Evolutionary conservation across 73 alveolate genomes (phyloP).

Genomic region (Tetrahymena borealis): DNA sequence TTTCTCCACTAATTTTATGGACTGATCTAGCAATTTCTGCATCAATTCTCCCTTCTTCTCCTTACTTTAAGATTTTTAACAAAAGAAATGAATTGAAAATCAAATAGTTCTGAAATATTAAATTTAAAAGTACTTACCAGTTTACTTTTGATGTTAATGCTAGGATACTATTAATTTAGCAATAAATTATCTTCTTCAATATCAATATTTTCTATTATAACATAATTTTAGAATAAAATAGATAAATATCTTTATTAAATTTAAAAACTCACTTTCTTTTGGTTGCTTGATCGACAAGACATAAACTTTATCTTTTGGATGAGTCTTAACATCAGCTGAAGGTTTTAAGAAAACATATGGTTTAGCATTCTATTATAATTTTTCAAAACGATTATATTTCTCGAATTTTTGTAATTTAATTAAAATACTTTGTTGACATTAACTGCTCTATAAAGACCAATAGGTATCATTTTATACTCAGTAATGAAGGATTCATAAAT

Average conservation of each 20-base stretch:
- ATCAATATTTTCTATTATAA: neutral
- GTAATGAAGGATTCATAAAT: constrained; percentile 50
- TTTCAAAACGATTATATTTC: too few species aligned
- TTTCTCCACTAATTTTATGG: neutral
- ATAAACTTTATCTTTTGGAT: constrained; percentile 34
- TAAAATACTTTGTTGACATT: neutral
- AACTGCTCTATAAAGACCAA: constrained; percentile 62
- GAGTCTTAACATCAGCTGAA: constrained; percentile 26
- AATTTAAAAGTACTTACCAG: neutral
- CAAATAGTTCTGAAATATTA: neutral
- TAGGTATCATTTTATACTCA: constrained; percentile 62
- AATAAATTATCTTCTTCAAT: neutral
- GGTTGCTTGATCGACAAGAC: constrained; percentile 42
- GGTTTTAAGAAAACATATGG: constrained; percentile 75
- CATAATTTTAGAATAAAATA: neutral
- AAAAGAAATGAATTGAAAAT: neutral
- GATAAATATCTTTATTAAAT: neutral
- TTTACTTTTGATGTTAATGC: neutral
- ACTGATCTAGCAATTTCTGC: constrained; percentile 12
- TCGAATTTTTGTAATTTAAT: neutral
- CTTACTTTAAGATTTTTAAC: neutral
- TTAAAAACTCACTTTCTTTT: constrained; percentile 17
- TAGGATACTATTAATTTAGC: neutral
- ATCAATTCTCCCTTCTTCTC: constrained; percentile 47
- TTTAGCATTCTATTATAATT: constrained; percentile 34